A percentile compares a stretch with the other conserved stretches of the same genome.
phyloP scores from a whole-genome alignment of 148 eudicot genomes.

The Cornus florida region DNA sequence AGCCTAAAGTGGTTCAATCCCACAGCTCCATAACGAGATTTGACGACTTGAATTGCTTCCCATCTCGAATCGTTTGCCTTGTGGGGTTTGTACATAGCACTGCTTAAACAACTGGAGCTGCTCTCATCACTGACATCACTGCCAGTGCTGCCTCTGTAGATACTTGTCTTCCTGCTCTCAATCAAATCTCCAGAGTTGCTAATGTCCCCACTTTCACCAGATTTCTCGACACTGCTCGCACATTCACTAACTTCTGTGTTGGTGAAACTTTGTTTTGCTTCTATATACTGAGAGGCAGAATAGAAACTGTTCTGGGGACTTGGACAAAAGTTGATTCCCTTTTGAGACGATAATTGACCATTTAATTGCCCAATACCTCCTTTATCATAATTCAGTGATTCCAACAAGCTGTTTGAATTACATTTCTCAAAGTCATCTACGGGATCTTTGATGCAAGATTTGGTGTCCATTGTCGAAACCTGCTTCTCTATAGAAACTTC shows the following conservation, averaged over 20 bases:
- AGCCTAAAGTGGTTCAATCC: slow-evolving; percentile 72
- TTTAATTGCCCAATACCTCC: slow-evolving; percentile 22
- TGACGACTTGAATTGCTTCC: slow-evolving; percentile 75
- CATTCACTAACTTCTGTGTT: slow-evolving; percentile 71
- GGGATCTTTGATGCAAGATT: slow-evolving; percentile 30
- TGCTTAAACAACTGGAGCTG: slow-evolving; percentile 73
- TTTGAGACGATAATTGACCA: slow-evolving; percentile 28
- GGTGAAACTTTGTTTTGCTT: slow-evolving; percentile 79
- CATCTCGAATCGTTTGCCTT: slow-evolving; percentile 78
- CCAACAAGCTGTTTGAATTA: slow-evolving; percentile 30
- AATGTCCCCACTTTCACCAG: slow-evolving; percentile 46
- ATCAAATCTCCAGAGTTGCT: slow-evolving; percentile 47
- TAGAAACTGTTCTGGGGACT: slow-evolving; percentile 79
- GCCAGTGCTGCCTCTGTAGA: slow-evolving; percentile 71
- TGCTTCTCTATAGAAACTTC: slow-evolving; percentile 32
- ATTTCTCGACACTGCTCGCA: slow-evolving; percentile 55
- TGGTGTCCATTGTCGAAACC: slow-evolving; percentile 30
- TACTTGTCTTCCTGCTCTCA: slow-evolving; percentile 71
- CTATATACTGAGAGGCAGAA: slow-evolving; percentile 65
- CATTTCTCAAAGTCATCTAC: slow-evolving; percentile 33
- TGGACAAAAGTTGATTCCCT: slow-evolving; percentile 37
- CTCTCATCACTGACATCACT: slow-evolving; percentile 91
- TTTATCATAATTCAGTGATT: slow-evolving; percentile 15
- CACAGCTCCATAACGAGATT: slow-evolving; percentile 58
- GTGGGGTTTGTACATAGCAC: slow-evolving; percentile 76